Percentiles rank a stretch among this genome's conserved stretches.
Conservation (phyloP, 768 basidiomycete genomes). For the Austroboletus festivus region DNA sequence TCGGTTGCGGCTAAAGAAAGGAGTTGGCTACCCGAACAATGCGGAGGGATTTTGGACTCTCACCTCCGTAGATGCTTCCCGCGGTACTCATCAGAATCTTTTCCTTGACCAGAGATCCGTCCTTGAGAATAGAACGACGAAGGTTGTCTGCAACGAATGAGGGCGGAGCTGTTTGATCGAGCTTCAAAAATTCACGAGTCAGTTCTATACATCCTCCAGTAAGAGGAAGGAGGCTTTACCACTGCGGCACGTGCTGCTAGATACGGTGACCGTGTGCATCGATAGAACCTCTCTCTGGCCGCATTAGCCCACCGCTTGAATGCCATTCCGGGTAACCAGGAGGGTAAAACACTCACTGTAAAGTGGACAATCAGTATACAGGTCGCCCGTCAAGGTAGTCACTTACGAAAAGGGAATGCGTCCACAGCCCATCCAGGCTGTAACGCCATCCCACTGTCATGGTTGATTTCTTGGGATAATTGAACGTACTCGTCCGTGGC, state of each 20-base stretch:
- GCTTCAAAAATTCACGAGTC: background rate
- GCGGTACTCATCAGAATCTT: conserved; percentile 5
- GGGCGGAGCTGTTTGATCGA: conserved; percentile 2
- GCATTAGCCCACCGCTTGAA: conserved; percentile 32
- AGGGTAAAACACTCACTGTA: conserved; percentile 25
- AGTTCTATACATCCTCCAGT: too few relatives aligned
- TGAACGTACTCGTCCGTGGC: conserved; percentile 29
- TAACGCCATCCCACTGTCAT: conserved; percentile 20
- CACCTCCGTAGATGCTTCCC: conserved; percentile 8
- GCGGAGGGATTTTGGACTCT: background rate
- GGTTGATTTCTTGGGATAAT: conserved; percentile 32
- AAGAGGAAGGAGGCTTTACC: too few relatives aligned
- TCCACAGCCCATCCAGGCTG: conserved; percentile 40
- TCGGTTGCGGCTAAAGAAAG: conserved; percentile 7
- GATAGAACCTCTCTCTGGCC: conserved; percentile 11
- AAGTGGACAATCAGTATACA: background rate
- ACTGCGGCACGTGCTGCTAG: conserved; percentile 3
- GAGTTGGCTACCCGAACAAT: background rate
- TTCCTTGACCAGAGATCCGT: background rate
- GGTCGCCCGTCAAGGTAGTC: conserved; percentile 5
- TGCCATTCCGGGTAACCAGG: conserved; percentile 42
- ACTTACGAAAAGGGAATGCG: conserved; percentile 39
- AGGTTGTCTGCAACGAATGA: conserved; percentile 7
- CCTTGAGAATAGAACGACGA: background rate
- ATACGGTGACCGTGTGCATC: conserved; percentile 9